phyloP scores from a whole-genome alignment of 331 rosid species.

The Malus hybrid region DNA sequence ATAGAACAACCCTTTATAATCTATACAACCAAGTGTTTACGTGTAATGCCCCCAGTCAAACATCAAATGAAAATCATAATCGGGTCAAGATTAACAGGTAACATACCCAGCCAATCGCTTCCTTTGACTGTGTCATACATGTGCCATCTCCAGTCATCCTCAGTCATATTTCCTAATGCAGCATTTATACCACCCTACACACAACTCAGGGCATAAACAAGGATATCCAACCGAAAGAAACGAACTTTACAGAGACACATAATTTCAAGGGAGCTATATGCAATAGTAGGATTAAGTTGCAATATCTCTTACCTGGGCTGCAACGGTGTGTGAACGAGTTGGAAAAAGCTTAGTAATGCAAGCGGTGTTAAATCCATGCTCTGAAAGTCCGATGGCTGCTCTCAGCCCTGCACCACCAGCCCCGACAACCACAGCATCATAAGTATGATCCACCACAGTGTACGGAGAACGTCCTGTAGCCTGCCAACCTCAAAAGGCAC shows the following conservation, averaged over 20 bases:
- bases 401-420: slow-evolving; percentile 98
- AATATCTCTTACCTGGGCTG: slow-evolving; percentile 69
- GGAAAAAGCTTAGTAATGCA: slow-evolving; percentile 97
- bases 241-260: not conserved
- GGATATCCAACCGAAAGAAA: not conserved
- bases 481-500: slow-evolving; percentile 26
- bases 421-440: slow-evolving; percentile 90
- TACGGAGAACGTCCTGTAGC: slow-evolving; percentile 56
- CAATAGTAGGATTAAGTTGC: not conserved
- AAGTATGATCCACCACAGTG: slow-evolving; percentile 88
- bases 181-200: slow-evolving; percentile 97
- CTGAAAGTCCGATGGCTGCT: slow-evolving; percentile 95
- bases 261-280: not conserved
- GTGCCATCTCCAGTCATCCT: slow-evolving; percentile 99
- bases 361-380: slow-evolving; percentile 95
- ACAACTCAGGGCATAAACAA: not conserved
- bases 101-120: slow-evolving; percentile 96
- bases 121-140: slow-evolving; percentile 99
- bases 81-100: not conserved
- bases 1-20: not conserved
- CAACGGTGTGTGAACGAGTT: slow-evolving; percentile 97
- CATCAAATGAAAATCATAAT: not conserved
- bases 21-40: not conserved
- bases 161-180: slow-evolving; percentile 93
- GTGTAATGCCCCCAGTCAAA: not conserved